Percentiles rank a stretch among this genome's conserved stretches.
Conservation (phyloP, 331 rosid genomes). For the Arachis monticola region DNA sequence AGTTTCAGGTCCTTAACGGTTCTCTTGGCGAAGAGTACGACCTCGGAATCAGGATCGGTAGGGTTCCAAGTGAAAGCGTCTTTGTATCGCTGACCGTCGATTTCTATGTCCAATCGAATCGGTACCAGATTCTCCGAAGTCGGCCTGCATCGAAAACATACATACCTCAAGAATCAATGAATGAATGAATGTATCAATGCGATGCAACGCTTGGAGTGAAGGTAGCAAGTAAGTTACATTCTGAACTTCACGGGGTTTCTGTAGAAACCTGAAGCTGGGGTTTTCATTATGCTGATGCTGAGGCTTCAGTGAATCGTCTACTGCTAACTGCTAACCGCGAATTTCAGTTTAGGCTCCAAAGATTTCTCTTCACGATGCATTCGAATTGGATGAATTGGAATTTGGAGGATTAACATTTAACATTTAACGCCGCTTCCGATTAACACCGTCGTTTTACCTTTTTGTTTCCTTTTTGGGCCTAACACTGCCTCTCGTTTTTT, state of each 20-base stretch:
- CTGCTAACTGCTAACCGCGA: neutral
- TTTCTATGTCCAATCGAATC: slow-evolving; percentile 70
- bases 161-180: neutral
- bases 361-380: neutral
- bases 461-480: too few species aligned
- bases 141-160: slow-evolving; percentile 42
- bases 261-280: slow-evolving; percentile 46
- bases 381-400: too few species aligned
- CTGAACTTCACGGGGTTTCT: slow-evolving; percentile 60
- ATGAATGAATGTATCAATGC: too few species aligned
- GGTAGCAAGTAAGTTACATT: slow-evolving; percentile 41
- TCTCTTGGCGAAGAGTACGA: slow-evolving; percentile 75
- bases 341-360: neutral
- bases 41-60: slow-evolving; percentile 87
- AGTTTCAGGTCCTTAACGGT: slow-evolving; percentile 86
- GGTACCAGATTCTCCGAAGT: slow-evolving; percentile 71
- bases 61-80: slow-evolving; percentile 92
- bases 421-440: too few species aligned
- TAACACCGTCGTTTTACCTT: too few species aligned
- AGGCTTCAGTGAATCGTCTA: neutral
- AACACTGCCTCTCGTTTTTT: too few species aligned
- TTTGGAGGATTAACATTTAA: too few species aligned
- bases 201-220: neutral
- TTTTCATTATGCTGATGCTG: slow-evolving; percentile 41
- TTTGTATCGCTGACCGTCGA: slow-evolving; percentile 70